Evolutionary conservation across 352 stramenopile genomes (phyloP), one percentile per base, ranked within the genome.

Genomic region (Globisporangium mamillatum): DNA sequence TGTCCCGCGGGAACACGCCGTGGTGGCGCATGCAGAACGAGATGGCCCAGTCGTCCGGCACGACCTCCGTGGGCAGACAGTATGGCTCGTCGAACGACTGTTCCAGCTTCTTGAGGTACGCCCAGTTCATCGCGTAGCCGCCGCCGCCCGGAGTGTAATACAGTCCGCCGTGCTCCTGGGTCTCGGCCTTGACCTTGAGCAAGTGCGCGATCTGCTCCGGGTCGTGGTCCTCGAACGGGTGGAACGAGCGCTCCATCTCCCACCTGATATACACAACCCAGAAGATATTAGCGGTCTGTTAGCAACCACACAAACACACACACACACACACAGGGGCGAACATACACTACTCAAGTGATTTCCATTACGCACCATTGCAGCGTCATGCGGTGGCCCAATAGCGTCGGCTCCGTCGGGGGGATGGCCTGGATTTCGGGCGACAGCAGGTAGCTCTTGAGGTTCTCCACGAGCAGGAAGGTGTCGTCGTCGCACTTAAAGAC

Each of bases 401-500:
- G 67, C 22, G 75, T 76, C 8, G 89, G 85, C 54, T 86, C 64
- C 1, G 70, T 55, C 22, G 60, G 16, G 2, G 78, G 55, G 41
- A 89, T 72, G 2, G 60, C 59, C 25, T 66, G 65, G 38, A 92
- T 84, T 29, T 80, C 72, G 0, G 75, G 75, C 22, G 81, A 87
- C 2, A 83, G 79, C 18, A 96, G 62, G 36, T 88, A 91, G 27
- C 67, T 68, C 70, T 92, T 91, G 44, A 96, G 80, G 71, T 96
- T 96, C 67, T 96, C 89, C 75, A 94, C 88, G 48, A 96, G 63
- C 16, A 94, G 54, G 63, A 92, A 95, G 20, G 89, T 96, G 67
- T 96, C 89, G 77, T 96, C 89, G 72, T 96, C 89, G 65, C 85
- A 92, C 68, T 94, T 96, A 71, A 93, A 93, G 63, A 96, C 76